Evolutionary conservation across 1,284 basidiomycete genomes (phyloP).

Genomic region (Ceraceosorus bombacis): DNA sequence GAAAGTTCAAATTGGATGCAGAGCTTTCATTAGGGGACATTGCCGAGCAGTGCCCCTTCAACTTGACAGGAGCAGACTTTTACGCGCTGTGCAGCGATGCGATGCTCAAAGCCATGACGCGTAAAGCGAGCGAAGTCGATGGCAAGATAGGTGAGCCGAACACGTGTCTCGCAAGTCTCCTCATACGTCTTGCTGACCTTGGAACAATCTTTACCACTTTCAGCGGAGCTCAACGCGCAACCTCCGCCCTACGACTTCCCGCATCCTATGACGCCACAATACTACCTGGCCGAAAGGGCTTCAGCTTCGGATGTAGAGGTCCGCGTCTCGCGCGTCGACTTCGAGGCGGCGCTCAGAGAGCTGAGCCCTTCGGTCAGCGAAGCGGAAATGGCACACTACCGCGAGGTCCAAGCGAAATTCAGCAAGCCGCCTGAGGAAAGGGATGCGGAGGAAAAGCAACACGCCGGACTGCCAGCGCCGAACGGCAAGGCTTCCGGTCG

Average conservation of each 20-base stretch:
- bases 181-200: too few relatives aligned
- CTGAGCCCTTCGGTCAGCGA: slow-evolving; percentile 81
- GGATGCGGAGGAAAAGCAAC: background rate
- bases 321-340: slow-evolving; percentile 66
- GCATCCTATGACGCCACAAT: slow-evolving; percentile 76
- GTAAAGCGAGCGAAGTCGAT: slow-evolving; percentile 71
- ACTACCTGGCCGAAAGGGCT: slow-evolving; percentile 83
- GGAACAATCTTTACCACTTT: too few relatives aligned
- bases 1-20: slow-evolving; percentile 79
- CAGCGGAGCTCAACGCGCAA: slow-evolving; percentile 56
- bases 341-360: slow-evolving; percentile 65
- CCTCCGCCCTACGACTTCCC: slow-evolving; percentile 53
- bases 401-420: slow-evolving; percentile 66
- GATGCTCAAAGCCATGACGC: slow-evolving; percentile 86
- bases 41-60: slow-evolving; percentile 75
- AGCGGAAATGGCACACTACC: slow-evolving; percentile 83
- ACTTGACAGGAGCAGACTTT: slow-evolving; percentile 74
- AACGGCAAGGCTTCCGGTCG: too few relatives aligned
- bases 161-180: background rate
- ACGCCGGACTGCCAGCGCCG: too few relatives aligned
- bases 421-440: slow-evolving; percentile 14
- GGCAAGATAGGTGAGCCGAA: slow-evolving; percentile 22
- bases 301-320: slow-evolving; percentile 65
- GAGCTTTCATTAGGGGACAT: slow-evolving; percentile 57
- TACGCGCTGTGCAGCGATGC: slow-evolving; percentile 96